Evolutionary conservation across 768 basidiomycete genomes (phyloP), one percentile per base, ranked within the genome.

Genomic region (Udeniomyces megalosporus): DNA sequence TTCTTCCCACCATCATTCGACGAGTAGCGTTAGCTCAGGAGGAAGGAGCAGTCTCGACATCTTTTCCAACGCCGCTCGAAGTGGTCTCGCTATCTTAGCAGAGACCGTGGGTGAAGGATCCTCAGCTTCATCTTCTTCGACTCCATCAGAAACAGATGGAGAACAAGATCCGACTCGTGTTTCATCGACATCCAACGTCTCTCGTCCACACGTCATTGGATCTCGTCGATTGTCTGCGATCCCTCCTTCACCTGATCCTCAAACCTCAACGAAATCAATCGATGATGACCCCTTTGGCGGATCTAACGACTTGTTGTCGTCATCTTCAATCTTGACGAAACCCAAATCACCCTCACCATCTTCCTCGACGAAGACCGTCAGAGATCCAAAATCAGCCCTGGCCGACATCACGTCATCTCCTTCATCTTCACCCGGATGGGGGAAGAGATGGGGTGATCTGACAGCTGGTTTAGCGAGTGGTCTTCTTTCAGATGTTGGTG

Each of bases 391-490:
- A 46, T 42, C 34, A 12, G n/a, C 51, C 22, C 24, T 55, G n/a
- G 60, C 51, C 3, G 60, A 55, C 4, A 20, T 61, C 38, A 44
- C 52, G 12, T 54, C 38, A 6, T 42, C 42, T 24, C 15, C 48
- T 24, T 10, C 22, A 22, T 42, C n/a, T 35, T 26, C 26, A n/a
- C 2, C 24, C 15, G 60, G 60, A 20, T 61, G 60, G 60, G 60
- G 60, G 3, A 53, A 53, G 28, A 44, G 53, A 46, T 61, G 51
- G 44, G 53, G 53, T 22, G 60, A 61, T 24, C 52, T 61, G 5
- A 49, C 60, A 15, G 29, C 51, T 1, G 51, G 50, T 2, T 42
- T 60, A 35, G 51, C 48, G 38, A 17, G 38, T 17, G 17, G 17
- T 42, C 38, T 42, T 17, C 15, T 11, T 2, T 7, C 51, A n/a